Base-by-base conservation (phyloP, 1,139 yeast genomes). In the Kluyveromyces marxianus region DNA sequence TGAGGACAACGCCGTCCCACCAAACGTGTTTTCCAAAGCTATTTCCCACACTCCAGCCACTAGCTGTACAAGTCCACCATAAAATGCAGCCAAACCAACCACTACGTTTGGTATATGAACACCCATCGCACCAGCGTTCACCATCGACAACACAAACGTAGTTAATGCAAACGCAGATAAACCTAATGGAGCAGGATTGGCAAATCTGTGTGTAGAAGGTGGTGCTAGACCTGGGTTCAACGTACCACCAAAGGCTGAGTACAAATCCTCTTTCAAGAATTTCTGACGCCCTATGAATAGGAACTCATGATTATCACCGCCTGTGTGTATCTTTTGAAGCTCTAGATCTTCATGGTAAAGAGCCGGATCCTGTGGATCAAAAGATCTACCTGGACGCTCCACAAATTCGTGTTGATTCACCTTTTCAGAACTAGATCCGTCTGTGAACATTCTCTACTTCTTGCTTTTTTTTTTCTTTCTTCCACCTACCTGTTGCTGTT, bases 21-120 rank as follows among this genome's bases (percentile, higher is more conserved):
- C 89, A 69, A 82, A 83, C 42, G 86, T 79, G 67, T 82, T 81
- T 54, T 83, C 88, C 40, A 76, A 51, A 1, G 84, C 82, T 42
- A 76, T 59, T 56, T 76, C 81, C 79, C 79, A 76, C 49, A 73
- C 63, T 3, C 82, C 82, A 28, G 95, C 94, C 27, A 74, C 58
- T 68, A 73, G 65, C 63, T 86, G 95, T 42, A 85, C 78, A 8
- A 79, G 67, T n/a, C 96, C 96, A 47, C 95, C 95, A 66, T 88
- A 88, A 66, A 88, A 88, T 59, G 78, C 75, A 1, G 95, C 95
- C 46, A 81, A 68, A 14, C 95, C 95, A 42, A 84, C 73, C 46
- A 81, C 82, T 30, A 80, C 71, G 53, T 75, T 72, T 32, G 82
- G 73, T 28, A 67, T 66, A 2, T 56, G 52, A 42, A 75, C 70